Evolutionary conservation across 352 stramenopile genomes (phyloP), one percentile per base, ranked within the genome.

Genomic region (Pythium brachiatum): DNA sequence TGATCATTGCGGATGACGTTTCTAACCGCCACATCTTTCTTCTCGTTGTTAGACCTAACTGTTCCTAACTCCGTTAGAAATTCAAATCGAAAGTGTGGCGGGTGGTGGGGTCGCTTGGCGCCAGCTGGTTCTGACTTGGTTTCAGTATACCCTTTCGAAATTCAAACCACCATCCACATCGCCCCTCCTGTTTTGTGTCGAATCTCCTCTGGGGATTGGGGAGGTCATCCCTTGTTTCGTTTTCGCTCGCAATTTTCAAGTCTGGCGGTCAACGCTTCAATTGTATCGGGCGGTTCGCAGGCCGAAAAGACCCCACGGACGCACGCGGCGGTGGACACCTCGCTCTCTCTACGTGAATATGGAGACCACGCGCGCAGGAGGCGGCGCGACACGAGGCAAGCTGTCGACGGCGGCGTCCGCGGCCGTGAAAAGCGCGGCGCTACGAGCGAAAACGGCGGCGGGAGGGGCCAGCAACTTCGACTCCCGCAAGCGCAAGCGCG

Each of bases 401-500:
- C 27, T 32, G 9, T 20, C 34, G 39, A 34, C 32, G 3, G 57
- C 57, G 31, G 57, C 57, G 21, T 16, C 47, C 0, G 41, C 12
- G 29, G 29, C 44, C 25, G 46, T 34, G 39, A 66, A 56, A 60
- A 36, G n/a, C 25, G 51, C 41, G 27, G 23, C 29, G 9, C n/a
- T 41, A 8, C 50, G 50, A 1, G 50, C 50, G 26, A 60, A 60
- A 32, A 41, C 26, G 23, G 53, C 39, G n/a, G 3, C 54, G n/a
- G 41, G 41, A 48, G 21, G 1, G 16, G 23, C 13, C 54, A 25
- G 36, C 55, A 46, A 3, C 16, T 20, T 46, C 62, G 70, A 83
- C 54, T 63, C 72, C 25, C 82, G 80, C 69, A 94, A 92, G 70
- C 74, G 85, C 50, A 91, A 92, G 73, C 81, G 85, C 29, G 85